Evolutionary conservation across 306 rosid genomes (phyloP).

Genomic region (Prunus fruticosa): DNA sequence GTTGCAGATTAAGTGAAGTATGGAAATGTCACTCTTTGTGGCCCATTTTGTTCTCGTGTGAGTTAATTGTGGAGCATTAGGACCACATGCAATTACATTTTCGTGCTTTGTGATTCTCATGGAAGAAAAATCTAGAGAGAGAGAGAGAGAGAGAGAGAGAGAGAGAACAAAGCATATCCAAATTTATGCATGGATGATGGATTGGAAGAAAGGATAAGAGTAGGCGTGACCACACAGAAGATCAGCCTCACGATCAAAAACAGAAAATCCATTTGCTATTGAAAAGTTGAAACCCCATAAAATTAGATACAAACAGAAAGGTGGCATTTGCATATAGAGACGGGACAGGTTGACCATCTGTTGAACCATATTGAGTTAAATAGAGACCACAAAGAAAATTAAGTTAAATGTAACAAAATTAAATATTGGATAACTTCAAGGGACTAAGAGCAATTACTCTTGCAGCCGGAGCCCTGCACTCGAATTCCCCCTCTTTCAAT

Average conservation of each 20-base stretch:
- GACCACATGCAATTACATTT: neutral
- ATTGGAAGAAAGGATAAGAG: neutral
- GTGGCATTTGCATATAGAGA: neutral
- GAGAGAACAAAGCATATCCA: neutral
- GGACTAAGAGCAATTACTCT: too few species aligned
- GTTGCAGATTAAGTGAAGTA: neutral
- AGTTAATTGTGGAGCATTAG: neutral
- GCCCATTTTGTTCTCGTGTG: neutral
- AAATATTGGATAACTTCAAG: too few species aligned
- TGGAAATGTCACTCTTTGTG: neutral
- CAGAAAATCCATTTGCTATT: neutral
- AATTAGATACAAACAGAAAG: neutral
- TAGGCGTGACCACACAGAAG: neutral
- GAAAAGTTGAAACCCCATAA: neutral
- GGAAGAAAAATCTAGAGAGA: too few species aligned
- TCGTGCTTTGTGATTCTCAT: neutral
- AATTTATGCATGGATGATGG: neutral
- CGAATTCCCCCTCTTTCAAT: fast-evolving
- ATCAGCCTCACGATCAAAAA: neutral
- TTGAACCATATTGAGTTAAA: too few species aligned
- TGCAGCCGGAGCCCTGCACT: too few species aligned
- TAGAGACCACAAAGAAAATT: too few species aligned
- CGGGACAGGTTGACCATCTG: neutral
- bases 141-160: neutral
- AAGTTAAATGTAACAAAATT: too few species aligned